phyloP scores from a whole-genome alignment of 179 eudicot species.

The Beta corolliflora region DNA sequence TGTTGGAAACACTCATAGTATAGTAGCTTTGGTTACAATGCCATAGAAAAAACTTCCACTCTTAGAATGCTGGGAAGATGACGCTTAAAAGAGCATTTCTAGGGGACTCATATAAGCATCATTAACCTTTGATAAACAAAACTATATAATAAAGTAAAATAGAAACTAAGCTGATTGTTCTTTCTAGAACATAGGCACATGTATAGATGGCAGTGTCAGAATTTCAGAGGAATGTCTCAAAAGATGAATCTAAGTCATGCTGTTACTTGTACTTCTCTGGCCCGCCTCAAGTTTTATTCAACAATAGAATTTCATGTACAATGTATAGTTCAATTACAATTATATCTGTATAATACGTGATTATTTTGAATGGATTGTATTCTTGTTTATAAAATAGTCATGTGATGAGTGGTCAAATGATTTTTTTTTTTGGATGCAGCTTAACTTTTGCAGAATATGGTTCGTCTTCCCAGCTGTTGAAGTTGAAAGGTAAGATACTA shows the following conservation, averaged over 20 bases:
- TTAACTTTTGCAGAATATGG: not conserved
- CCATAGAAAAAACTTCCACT: not conserved
- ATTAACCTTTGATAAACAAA: not conserved
- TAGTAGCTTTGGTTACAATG: not conserved
- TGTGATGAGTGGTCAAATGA: not conserved
- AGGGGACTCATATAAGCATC: slow-evolving; percentile 3
- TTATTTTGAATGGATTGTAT: not conserved
- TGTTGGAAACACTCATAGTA: not conserved
- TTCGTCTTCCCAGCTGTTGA: not conserved
- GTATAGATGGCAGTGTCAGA: slow-evolving; percentile 17
- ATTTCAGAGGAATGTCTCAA: slow-evolving; percentile 23
- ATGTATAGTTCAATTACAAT: not conserved
- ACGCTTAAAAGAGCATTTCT: not conserved
- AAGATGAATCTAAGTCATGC: slow-evolving; percentile 12
- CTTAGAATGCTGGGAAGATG: slow-evolving; percentile 4
- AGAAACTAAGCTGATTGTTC: not conserved
- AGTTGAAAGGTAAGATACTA: not conserved
- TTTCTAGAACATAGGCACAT: slow-evolving; percentile 18
- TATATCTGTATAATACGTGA: not conserved
- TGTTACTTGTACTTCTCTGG: not conserved
- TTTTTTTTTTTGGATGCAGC: not conserved
- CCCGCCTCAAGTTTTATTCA: not conserved
- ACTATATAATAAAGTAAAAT: not conserved
- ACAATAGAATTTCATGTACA: not conserved
- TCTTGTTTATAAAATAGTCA: not conserved